phyloP scores from a whole-genome alignment of 257 asterid genomes.

The Lycium barbarum region DNA sequence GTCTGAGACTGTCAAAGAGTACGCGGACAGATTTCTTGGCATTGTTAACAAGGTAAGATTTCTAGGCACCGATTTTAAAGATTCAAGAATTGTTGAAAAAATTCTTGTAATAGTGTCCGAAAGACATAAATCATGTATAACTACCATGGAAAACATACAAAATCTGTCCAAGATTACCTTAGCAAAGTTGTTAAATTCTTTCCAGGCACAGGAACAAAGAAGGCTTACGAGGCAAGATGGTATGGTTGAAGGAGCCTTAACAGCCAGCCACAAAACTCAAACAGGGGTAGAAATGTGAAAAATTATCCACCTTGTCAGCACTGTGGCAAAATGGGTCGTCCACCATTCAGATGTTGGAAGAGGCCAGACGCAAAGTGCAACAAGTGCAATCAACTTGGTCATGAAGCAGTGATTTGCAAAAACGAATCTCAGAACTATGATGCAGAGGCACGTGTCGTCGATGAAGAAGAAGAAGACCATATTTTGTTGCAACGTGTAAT shows the following conservation, averaged over 20 bases:
- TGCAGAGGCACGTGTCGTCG: background rate
- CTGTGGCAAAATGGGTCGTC: background rate
- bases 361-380: background rate
- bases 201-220: too few relatives aligned
- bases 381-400: background rate
- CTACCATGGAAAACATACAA: too few relatives aligned
- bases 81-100: too few relatives aligned
- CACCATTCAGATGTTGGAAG: background rate
- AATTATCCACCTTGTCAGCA: background rate
- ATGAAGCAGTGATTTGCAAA: background rate
- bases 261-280: background rate
- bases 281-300: too few relatives aligned
- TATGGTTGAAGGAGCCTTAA: too few relatives aligned
- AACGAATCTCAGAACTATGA: background rate
- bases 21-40: background rate
- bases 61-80: too few relatives aligned
- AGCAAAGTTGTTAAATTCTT: too few relatives aligned
- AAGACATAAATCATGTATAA: too few relatives aligned
- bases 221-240: too few relatives aligned
- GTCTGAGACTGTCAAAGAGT: background rate
- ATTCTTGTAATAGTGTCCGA: too few relatives aligned
- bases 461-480: constrained; percentile 11
- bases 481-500: background rate
- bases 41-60: too few relatives aligned
- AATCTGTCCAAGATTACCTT: too few relatives aligned